These are phyloP conservation scores for Leccinum ponderosum DNA, from an alignment of 1,284 basidiomycete species.

Conservation along the genomic window DNA sequence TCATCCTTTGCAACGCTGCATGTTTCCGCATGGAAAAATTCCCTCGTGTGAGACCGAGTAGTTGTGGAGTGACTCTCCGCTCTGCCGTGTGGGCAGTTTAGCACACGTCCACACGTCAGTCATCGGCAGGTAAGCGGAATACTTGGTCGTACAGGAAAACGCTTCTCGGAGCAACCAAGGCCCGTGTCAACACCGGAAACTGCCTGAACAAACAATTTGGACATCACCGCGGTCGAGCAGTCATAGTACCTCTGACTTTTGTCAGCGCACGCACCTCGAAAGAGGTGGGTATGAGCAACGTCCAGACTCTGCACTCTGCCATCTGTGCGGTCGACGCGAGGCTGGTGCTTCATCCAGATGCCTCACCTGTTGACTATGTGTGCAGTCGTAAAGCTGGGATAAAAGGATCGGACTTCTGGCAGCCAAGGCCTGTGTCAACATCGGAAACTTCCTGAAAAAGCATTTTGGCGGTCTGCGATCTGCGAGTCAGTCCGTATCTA, in stretches of 20 bases:
- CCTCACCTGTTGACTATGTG: too few relatives aligned
- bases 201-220: too few relatives aligned
- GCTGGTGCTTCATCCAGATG: too few relatives aligned
- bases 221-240: not conserved
- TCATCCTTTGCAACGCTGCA: constrained; percentile 8
- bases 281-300: too few relatives aligned
- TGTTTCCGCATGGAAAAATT: not conserved
- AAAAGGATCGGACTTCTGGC: not conserved
- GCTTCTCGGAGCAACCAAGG: not conserved
- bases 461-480: not conserved
- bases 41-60: not conserved
- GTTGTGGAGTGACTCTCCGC: not conserved
- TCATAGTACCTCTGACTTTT: too few relatives aligned
- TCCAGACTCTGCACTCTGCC: too few relatives aligned
- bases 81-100: not conserved
- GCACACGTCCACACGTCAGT: not conserved
- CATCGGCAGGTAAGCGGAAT: not conserved
- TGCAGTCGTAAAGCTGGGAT: not conserved
- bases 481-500: not conserved
- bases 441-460: not conserved
- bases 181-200: too few relatives aligned
- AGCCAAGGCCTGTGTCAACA: not conserved
- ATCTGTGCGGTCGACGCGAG: not conserved
- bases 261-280: too few relatives aligned
- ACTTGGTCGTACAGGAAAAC: not conserved